Percentiles rank a stretch among this genome's conserved stretches.
Evolutionary conservation across 768 basidiomycete species (phyloP).

Genomic region (Cystofilobasidium capitatum): DNA sequence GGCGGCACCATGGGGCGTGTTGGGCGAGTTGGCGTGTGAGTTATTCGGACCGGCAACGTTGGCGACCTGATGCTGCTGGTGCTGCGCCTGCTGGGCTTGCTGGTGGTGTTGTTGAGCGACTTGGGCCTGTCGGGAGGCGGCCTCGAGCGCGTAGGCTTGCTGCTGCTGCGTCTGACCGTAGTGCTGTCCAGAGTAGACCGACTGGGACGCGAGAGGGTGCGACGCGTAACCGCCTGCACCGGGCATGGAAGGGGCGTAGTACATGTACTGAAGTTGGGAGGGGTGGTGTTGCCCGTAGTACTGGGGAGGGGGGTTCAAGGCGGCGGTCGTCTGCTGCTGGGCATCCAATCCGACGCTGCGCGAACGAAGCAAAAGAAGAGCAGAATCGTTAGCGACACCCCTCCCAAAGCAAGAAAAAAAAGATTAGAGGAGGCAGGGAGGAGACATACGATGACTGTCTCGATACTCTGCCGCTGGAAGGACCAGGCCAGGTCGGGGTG

Average conservation of each 20-base stretch:
- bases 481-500: background rate
- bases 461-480: background rate
- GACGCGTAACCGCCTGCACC: background rate
- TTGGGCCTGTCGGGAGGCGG: background rate
- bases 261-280: constrained; percentile 1
- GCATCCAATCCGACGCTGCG: background rate
- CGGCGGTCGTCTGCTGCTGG: background rate
- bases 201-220: background rate
- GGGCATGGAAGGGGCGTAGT: background rate
- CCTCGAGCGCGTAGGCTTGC: background rate
- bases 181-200: constrained; percentile 3
- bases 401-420: background rate
- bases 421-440: background rate
- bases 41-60: background rate
- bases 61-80: background rate
- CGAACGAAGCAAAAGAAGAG: background rate
- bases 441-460: background rate
- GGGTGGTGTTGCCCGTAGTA: constrained; percentile 3
- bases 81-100: background rate
- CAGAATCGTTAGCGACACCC: too few species aligned
- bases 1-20: background rate
- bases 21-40: background rate
- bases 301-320: background rate
- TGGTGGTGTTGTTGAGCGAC: background rate
- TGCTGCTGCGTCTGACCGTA: background rate